phyloP scores from a whole-genome alignment of 306 rosid genomes.

The barrel medic (Medicago truncatula) region DNA sequence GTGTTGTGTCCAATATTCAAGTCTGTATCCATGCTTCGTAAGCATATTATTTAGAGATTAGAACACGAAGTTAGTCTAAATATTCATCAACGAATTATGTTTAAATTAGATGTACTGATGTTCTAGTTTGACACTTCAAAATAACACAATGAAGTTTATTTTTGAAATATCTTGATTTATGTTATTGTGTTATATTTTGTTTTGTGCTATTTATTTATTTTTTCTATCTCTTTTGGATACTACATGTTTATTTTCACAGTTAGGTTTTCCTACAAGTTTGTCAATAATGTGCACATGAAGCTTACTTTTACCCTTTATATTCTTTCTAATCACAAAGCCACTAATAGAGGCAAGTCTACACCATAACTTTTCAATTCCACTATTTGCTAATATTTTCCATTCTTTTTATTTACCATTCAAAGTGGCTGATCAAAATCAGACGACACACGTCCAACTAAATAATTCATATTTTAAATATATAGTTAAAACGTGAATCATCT shows the following conservation, averaged over 20 bases:
- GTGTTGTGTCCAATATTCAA: no score
- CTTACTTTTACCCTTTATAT: slow-evolving; percentile 31
- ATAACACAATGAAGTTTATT: neutral
- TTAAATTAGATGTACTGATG: neutral
- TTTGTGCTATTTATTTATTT: neutral
- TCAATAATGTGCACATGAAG: slow-evolving; percentile 40
- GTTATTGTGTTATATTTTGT: neutral
- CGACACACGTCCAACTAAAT: neutral
- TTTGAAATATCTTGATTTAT: neutral
- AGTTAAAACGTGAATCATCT: neutral
- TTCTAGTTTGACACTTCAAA: slow-evolving; percentile 1
- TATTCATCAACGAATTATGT: neutral
- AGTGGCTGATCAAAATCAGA: neutral
- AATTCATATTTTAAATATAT: neutral
- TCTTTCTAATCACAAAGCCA: slow-evolving; percentile 24
- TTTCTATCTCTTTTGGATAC: neutral
- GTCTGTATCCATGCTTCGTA: no score
- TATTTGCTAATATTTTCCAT: slow-evolving; percentile 30
- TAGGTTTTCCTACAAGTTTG: neutral
- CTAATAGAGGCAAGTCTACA: slow-evolving; percentile 32
- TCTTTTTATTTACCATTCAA: neutral
- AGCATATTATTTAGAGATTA: slow-evolving; percentile 19
- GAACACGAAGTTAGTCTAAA: neutral
- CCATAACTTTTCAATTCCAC: slow-evolving; percentile 30
- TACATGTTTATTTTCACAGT: neutral